Evolutionary conservation across 306 rosid genomes (phyloP).

Genomic region (Sicyos baderoa): DNA sequence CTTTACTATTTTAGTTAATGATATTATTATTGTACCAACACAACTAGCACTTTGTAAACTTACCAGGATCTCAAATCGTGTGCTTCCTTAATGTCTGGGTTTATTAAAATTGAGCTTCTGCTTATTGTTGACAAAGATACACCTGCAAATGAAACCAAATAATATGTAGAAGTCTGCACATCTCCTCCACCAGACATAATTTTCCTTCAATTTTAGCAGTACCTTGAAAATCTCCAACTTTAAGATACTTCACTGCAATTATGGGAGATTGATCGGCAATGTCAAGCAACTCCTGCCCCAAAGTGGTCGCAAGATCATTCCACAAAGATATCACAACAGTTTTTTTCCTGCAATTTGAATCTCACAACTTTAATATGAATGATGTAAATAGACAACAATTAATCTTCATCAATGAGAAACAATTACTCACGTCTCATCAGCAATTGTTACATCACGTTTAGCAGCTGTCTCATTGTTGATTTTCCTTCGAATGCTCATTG

Average conservation of each 20-base stretch:
- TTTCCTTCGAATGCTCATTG: conserved; percentile 83
- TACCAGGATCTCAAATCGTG: conserved; percentile 73
- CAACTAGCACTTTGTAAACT: not conserved
- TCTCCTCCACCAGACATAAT: not conserved
- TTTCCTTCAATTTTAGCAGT: conserved; percentile 1
- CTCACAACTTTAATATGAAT: not conserved
- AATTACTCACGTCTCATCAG: conserved; percentile 69
- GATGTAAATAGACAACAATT: not conserved
- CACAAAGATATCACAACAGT: conserved; percentile 85
- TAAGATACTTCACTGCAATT: conserved; percentile 72
- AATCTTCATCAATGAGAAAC: not conserved
- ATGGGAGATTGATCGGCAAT: conserved; percentile 54
- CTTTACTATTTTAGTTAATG: not conserved
- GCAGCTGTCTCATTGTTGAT: conserved; percentile 63
- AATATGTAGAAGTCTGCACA: not conserved
- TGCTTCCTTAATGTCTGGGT: conserved; percentile 74
- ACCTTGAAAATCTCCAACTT: conserved; percentile 95
- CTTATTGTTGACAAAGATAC: conserved; percentile 66
- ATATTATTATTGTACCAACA: not conserved
- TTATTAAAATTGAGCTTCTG: conserved; percentile 44
- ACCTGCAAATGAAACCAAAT: conserved; percentile 41
- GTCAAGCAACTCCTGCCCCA: conserved; percentile 74
- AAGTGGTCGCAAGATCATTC: conserved; percentile 75
- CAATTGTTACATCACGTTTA: conserved; percentile 90
- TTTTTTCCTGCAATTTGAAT: conserved; percentile 49